Evolutionary conservation across 202 grass and related monocot species (phyloP).

Genomic region (Schoenoplectus tabernaemontani): DNA sequence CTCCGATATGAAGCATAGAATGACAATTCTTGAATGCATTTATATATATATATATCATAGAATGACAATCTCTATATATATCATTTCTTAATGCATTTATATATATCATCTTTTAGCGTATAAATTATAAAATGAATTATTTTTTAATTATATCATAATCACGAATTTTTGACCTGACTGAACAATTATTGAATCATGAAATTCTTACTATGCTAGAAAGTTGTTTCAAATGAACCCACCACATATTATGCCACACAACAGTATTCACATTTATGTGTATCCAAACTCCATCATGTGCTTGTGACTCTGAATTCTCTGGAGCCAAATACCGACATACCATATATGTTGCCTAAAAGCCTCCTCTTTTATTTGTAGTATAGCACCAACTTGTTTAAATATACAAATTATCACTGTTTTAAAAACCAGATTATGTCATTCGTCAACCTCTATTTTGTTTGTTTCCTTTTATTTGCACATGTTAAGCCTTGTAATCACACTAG

Average conservation of each 20-base stretch:
- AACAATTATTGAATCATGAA: too few relatives aligned
- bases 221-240: background rate
- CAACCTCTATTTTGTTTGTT: conserved; percentile 20
- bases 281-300: background rate
- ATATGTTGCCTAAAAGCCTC: background rate
- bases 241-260: background rate
- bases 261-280: background rate
- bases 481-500: background rate
- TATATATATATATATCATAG: too few relatives aligned
- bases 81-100: too few relatives aligned
- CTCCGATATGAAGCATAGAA: too few relatives aligned
- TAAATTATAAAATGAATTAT: too few relatives aligned
- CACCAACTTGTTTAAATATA: background rate
- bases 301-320: conserved; percentile 2
- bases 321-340: background rate
- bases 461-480: conserved; percentile 6
- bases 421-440: conserved; percentile 8
- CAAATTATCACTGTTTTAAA: background rate
- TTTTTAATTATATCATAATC: too few relatives aligned
- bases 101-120: too few relatives aligned
- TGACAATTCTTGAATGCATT: too few relatives aligned
- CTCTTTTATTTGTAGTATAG: background rate
- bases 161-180: too few relatives aligned
- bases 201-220: too few relatives aligned
- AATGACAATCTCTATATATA: too few relatives aligned